Evolutionary conservation across 176 grass and related monocot species (phyloP).

Genomic region (Zoysia pacifica): DNA sequence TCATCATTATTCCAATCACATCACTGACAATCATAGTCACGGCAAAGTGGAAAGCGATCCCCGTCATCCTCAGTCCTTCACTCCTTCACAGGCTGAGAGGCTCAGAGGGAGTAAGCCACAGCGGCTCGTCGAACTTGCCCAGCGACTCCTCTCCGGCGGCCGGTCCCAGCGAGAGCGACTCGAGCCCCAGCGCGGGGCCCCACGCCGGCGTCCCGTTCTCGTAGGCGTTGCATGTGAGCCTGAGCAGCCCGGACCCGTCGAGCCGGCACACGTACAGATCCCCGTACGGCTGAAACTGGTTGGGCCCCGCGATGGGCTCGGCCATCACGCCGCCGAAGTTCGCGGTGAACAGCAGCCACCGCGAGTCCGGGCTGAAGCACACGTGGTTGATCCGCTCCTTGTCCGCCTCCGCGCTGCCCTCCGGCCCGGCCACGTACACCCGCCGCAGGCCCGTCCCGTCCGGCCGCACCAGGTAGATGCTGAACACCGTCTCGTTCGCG

Average conservation of each 20-base stretch:
- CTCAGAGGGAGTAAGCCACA: conserved; percentile 65
- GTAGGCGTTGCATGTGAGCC: conserved; percentile 81
- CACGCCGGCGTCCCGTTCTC: conserved; percentile 90
- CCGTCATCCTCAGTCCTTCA: neutral
- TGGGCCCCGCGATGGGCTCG: conserved; percentile 63
- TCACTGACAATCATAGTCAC: conserved; percentile 21
- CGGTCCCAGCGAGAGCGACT: conserved; percentile 33
- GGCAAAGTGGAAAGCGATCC: neutral
- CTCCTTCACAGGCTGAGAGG: conserved; percentile 21
- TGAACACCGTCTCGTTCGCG: conserved; percentile 52
- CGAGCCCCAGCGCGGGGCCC: conserved; percentile 20
- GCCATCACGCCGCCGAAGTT: conserved; percentile 63
- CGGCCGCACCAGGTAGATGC: conserved; percentile 76
- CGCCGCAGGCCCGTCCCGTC: conserved; percentile 62
- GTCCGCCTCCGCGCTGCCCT: conserved; percentile 49
- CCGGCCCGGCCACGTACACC: conserved; percentile 60
- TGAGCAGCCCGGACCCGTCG: conserved; percentile 53
- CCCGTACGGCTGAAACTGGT: conserved; percentile 92
- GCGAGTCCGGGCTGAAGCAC: conserved; percentile 80
- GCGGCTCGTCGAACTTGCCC: conserved; percentile 72
- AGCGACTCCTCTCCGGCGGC: conserved; percentile 35
- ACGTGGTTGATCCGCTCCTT: conserved; percentile 93
- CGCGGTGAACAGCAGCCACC: conserved; percentile 84
- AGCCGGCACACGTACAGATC: conserved; percentile 74
- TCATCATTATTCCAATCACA: neutral